Evolutionary conservation across 176 grass and related monocot genomes (phyloP).

Genomic region (Hordeum marinum): DNA sequence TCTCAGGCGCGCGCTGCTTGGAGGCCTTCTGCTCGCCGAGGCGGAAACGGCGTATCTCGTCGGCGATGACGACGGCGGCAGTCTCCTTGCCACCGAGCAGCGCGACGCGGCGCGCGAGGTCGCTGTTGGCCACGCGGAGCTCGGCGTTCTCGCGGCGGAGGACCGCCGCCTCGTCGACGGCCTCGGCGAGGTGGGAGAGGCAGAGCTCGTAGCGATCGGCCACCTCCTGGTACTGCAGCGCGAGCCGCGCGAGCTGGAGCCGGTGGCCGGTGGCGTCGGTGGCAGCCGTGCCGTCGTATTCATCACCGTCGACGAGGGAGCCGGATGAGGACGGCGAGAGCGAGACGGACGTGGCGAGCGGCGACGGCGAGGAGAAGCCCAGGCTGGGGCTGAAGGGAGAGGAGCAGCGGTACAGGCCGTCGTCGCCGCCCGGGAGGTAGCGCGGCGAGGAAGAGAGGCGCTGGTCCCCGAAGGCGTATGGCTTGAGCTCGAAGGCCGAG

Average conservation of each 20-base stretch:
- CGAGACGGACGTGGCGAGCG: slow-evolving; percentile 51
- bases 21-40: slow-evolving; percentile 22
- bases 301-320: slow-evolving; percentile 44
- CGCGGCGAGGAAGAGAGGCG: slow-evolving; percentile 41
- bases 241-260: slow-evolving; percentile 71
- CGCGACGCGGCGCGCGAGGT: slow-evolving; percentile 53
- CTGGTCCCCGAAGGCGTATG: slow-evolving; percentile 54
- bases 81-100: slow-evolving; percentile 42
- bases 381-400: slow-evolving; percentile 50
- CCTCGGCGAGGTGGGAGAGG: slow-evolving; percentile 76
- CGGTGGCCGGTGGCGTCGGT: slow-evolving; percentile 43
- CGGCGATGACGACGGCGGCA: slow-evolving; percentile 36
- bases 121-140: slow-evolving; percentile 67
- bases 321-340: slow-evolving; percentile 67
- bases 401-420: slow-evolving; percentile 62
- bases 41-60: slow-evolving; percentile 51
- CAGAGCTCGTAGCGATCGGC: slow-evolving; percentile 82
- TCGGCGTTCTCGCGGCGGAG: slow-evolving; percentile 67
- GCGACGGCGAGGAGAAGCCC: slow-evolving; percentile 43
- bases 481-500: slow-evolving; percentile 50
- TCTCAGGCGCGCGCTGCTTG: slow-evolving; percentile 39
- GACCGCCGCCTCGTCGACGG: slow-evolving; percentile 48
- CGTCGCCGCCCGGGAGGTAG: slow-evolving; percentile 37
- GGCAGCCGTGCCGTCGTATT: not conserved
- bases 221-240: slow-evolving; percentile 85